These are phyloP conservation scores for Yamadazyma sp. DNA, from an alignment of 805 yeast species.

Conservation along the genomic window DNA sequence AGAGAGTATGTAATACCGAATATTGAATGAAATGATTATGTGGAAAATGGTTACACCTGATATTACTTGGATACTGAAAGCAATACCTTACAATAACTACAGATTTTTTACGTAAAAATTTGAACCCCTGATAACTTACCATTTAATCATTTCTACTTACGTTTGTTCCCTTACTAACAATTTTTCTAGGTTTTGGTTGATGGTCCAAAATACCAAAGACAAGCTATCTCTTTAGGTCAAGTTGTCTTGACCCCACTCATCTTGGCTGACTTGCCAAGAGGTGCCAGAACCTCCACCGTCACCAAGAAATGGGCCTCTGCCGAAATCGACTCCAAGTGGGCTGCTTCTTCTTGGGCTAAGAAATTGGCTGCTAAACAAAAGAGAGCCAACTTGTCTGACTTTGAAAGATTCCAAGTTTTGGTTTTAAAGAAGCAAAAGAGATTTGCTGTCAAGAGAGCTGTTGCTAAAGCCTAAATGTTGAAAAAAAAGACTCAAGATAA, in stretches of 20 bases:
- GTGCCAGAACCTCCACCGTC: conserved; percentile 83
- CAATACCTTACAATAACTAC: too few relatives aligned
- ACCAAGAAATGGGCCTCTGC: conserved; percentile 93
- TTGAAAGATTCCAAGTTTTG: conserved; percentile 99
- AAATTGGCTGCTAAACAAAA: conserved; percentile 93
- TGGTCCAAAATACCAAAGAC: conserved; percentile 96
- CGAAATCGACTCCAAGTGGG: conserved; percentile 87
- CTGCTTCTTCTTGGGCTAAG: conserved; percentile 94
- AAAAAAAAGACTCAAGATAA: conserved; percentile 17
- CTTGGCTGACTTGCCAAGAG: conserved; percentile 85
- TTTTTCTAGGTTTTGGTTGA: conserved; percentile 75
- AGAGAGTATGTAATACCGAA: conserved; percentile 86
- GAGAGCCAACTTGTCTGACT: conserved; percentile 92
- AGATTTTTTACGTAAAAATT: too few relatives aligned
- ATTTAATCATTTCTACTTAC: background rate
- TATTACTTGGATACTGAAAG: background rate
- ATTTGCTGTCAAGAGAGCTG: conserved; percentile 91
- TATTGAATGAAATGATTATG: too few relatives aligned
- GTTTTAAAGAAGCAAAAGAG: conserved; percentile 97
- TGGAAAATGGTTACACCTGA: background rate
- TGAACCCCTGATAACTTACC: background rate
- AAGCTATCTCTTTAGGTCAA: conserved; percentile 82
- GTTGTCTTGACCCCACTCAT: conserved; percentile 92
- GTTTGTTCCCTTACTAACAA: conserved; percentile 24
- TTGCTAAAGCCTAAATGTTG: conserved; percentile 82